Base-by-base conservation (phyloP, 176 grass and related monocot genomes). In the Dactylis glomerata region DNA sequence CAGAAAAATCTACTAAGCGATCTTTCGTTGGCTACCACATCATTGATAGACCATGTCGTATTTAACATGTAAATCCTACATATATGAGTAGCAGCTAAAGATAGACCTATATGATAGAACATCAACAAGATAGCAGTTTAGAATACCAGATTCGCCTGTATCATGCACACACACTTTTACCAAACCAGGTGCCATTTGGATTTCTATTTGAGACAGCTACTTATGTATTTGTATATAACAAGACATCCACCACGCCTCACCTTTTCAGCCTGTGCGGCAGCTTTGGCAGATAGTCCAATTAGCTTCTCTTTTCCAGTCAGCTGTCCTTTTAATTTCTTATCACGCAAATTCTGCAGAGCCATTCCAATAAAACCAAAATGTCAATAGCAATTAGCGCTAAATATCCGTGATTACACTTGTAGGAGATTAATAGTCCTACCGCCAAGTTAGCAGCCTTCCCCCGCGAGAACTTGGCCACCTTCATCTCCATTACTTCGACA, bases 261-360 rank as follows among this genome's bases (percentile, higher is more conserved):
- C 91, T 93, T 91, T 64, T 98, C 96, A 27, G 89, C 72, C 73
- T 88, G 89, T 2, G 83, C 96, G 11, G 96, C 96, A 74, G 89
- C 87, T 89, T 95, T 90, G 11, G 93, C 92, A 36, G 92, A 91
- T 38, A 92, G 83, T 27, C 89, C 87, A 83, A 93, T 92, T 54
- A 95, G 75, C 73, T 92, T 92, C 83, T 98, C 96, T 57, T 81
- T 95, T 69, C 79, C 78, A 54, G 81, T 42, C 45, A 98, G 92
- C 73, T 93, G 89, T 4, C 89, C 88, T 86, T 86, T 91, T 74
- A 98, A 64, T 58, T 95, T 98, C 88, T 92, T 98, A 84, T 98
- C 96, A 68, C 67, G 13, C 81, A 98, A 51, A 50, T 23, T 32
- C 93, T 98, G 54, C 33, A 8, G 75, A 81, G 51, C 10, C 68